Evolutionary conservation across 768 basidiomycete species (phyloP).

Genomic region (Mycena chlorophos): DNA sequence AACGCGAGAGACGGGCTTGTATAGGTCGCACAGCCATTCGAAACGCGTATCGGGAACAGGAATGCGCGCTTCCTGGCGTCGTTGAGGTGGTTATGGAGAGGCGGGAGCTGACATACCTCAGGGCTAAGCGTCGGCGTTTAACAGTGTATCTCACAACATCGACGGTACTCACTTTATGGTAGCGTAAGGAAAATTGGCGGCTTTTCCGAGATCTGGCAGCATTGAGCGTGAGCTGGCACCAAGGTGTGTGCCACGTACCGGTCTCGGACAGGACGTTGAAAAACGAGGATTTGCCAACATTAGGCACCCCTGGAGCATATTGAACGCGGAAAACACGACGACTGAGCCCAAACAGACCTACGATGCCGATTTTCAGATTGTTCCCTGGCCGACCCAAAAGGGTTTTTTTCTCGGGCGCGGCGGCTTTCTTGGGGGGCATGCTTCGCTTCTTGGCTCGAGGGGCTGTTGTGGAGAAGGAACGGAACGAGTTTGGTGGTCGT

Average conservation of each 20-base stretch:
- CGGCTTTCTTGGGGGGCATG: slow-evolving; percentile 92
- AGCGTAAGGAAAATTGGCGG: slow-evolving; percentile 97
- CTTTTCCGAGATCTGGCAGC: slow-evolving; percentile 81
- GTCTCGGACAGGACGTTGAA: slow-evolving; percentile 96
- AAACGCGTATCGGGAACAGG: slow-evolving; percentile 93
- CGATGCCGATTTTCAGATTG: slow-evolving; percentile 98
- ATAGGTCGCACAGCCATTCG: slow-evolving; percentile 88
- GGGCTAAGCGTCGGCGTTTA: slow-evolving; percentile 38
- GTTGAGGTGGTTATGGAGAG: slow-evolving; percentile 1
- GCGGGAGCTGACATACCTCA: slow-evolving; percentile 42
- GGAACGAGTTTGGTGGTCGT: neutral
- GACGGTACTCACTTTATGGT: slow-evolving; percentile 62
- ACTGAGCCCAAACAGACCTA: slow-evolving; percentile 63
- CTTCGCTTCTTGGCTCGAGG: slow-evolving; percentile 50
- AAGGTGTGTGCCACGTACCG: slow-evolving; percentile 46
- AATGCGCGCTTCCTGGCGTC: slow-evolving; percentile 78
- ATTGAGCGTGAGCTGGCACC: slow-evolving; percentile 5
- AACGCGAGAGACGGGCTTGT: slow-evolving; percentile 86
- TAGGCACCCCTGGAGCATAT: slow-evolving; percentile 69
- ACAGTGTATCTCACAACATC: slow-evolving; percentile 14
- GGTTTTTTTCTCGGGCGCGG: slow-evolving; percentile 74
- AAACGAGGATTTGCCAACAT: slow-evolving; percentile 99
- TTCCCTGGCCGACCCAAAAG: slow-evolving; percentile 91
- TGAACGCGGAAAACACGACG: slow-evolving; percentile 23
- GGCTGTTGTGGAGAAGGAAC: neutral